Conservation (phyloP, 768 basidiomycete genomes). For the Macrolepiota fuliginosa region DNA sequence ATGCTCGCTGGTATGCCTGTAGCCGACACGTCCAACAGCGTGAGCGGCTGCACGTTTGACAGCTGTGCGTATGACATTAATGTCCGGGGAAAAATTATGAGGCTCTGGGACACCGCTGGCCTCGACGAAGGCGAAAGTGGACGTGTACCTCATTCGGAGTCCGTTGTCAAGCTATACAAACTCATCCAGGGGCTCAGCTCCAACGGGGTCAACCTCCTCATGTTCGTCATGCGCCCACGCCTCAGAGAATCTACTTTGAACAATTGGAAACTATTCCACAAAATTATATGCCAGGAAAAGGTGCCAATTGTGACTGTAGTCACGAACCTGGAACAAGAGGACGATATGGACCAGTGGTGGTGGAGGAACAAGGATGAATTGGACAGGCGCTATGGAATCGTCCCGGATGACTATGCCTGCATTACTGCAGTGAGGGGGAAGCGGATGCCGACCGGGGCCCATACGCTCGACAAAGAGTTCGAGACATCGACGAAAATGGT, state of each 20-base stretch:
- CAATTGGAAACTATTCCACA: slow-evolving; percentile 35
- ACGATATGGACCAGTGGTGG: slow-evolving; percentile 29
- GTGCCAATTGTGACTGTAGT: slow-evolving; percentile 37
- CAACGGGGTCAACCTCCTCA: slow-evolving; percentile 31
- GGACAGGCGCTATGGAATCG: slow-evolving; percentile 23
- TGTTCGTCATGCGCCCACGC: slow-evolving; percentile 36
- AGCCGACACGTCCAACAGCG: not conserved
- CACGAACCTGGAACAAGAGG: slow-evolving; percentile 34
- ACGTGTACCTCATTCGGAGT: slow-evolving; percentile 17
- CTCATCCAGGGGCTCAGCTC: slow-evolving; percentile 29
- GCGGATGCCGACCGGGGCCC: not conserved
- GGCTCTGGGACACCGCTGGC: slow-evolving; percentile 36
- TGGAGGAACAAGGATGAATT: slow-evolving; percentile 24
- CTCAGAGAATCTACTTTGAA: slow-evolving; percentile 25
- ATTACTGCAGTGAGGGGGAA: slow-evolving; percentile 34
- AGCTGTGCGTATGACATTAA: not conserved
- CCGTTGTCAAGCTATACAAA: slow-evolving; percentile 20
- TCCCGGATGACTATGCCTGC: slow-evolving; percentile 29
- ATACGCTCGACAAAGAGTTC: slow-evolving; percentile 14
- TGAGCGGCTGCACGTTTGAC: not conserved
- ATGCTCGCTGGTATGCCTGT: slow-evolving; percentile 19
- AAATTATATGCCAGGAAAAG: slow-evolving; percentile 31
- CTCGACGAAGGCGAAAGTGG: slow-evolving; percentile 31
- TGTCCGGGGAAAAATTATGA: not conserved
- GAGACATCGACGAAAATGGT: slow-evolving; percentile 11